Percentiles rank a stretch among this genome's conserved stretches.
These are phyloP conservation scores for Phaeodactylum tricornutum DNA, from an alignment of 108 stramenopile species.

Conservation along the genomic window DNA sequence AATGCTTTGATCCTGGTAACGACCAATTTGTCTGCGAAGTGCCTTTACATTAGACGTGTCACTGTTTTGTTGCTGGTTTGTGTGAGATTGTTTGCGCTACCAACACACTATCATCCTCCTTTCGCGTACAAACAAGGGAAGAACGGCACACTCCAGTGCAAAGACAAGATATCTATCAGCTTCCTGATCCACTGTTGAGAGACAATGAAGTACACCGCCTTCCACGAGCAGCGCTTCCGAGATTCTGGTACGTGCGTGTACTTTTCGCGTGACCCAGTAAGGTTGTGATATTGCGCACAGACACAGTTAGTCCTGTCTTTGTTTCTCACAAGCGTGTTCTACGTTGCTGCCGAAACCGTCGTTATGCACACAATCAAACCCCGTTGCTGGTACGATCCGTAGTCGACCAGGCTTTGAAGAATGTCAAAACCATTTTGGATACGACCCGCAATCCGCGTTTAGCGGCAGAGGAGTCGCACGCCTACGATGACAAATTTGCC, in stretches of 20 bases:
- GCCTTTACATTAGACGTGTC: too few species aligned
- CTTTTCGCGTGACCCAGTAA: not conserved
- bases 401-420: conserved; percentile 23
- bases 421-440: conserved; percentile 27
- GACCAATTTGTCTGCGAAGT: too few species aligned
- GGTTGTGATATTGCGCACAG: not conserved
- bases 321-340: not conserved
- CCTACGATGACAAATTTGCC: conserved; percentile 61
- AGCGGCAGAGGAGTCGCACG: conserved; percentile 37
- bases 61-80: too few species aligned
- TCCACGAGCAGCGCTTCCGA: conserved; percentile 4
- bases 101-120: too few species aligned
- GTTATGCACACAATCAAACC: not conserved
- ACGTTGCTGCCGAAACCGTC: not conserved
- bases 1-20: too few species aligned
- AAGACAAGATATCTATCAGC: not conserved
- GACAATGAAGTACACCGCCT: conserved; percentile 6
- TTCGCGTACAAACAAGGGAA: too few species aligned
- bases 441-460: conserved; percentile 22
- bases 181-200: too few species aligned
- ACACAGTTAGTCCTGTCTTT: not conserved
- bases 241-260: not conserved
- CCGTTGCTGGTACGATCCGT: not conserved
- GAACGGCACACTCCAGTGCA: too few species aligned
- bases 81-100: too few species aligned